These are phyloP conservation scores for Phanerochaete carnosa DNA, from an alignment of 768 basidiomycete genomes.

Conservation along the genomic window DNA sequence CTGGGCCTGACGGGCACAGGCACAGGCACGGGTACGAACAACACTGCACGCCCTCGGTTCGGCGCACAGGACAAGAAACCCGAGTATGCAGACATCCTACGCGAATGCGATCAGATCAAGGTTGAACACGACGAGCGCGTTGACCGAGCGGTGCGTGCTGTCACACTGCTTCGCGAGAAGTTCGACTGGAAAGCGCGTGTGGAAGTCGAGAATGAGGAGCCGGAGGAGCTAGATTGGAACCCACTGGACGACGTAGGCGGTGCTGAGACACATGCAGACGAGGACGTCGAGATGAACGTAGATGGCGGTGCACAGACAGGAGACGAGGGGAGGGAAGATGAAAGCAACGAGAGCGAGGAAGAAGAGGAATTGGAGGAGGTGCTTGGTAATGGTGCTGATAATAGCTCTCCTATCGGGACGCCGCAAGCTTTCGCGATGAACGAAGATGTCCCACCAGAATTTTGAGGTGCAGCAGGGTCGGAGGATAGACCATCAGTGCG, in stretches of 20 bases:
- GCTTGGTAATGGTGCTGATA: conserved; percentile 22
- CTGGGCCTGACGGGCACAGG: conserved; percentile 28
- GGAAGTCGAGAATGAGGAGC: conserved; percentile 74
- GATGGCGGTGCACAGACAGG: conserved; percentile 15
- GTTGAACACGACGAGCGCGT: conserved; percentile 72
- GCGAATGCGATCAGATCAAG: conserved; percentile 64
- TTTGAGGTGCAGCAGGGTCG: too few relatives aligned
- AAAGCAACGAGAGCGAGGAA: conserved; percentile 30
- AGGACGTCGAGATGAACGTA: conserved; percentile 6
- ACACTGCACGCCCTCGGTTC: neutral
- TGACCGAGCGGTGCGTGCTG: conserved; percentile 76
- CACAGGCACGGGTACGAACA: conserved; percentile 20
- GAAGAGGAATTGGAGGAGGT: conserved; percentile 31
- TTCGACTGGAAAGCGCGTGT: conserved; percentile 85
- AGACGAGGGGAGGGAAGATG: conserved; percentile 16
- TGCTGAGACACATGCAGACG: conserved; percentile 15
- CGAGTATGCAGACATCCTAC: conserved; percentile 56
- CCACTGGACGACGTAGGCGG: conserved; percentile 38
- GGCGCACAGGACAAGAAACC: conserved; percentile 15
- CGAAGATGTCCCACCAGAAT: too few relatives aligned
- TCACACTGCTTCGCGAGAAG: conserved; percentile 72
- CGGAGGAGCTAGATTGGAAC: conserved; percentile 74
- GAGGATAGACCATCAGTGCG: too few relatives aligned
- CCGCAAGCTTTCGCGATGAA: neutral
- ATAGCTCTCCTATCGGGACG: conserved; percentile 20